A percentile compares a stretch with the other conserved stretches of the same genome.
phyloP scores from a whole-genome alignment of 176 grass and related monocot species.

The Guadua angustifolia region DNA sequence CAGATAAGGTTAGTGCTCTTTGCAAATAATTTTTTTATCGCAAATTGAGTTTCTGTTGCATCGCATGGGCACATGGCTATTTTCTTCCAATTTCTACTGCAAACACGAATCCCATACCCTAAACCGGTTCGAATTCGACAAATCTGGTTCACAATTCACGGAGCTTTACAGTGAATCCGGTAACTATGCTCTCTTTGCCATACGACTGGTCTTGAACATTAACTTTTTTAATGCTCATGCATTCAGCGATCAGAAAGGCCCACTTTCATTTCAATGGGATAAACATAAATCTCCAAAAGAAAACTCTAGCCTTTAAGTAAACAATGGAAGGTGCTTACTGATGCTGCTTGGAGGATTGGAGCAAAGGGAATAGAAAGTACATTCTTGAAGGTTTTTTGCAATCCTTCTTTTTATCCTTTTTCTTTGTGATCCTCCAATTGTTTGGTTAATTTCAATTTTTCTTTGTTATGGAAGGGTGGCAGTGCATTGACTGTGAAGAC shows the following conservation, averaged over 20 bases:
- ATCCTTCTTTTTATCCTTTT: neutral
- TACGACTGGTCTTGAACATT: constrained; percentile 5
- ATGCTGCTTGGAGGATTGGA: constrained; percentile 70
- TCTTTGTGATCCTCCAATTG: constrained; percentile 24
- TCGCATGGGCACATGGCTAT: too few species aligned
- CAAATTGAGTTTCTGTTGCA: too few species aligned
- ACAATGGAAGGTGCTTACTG: constrained; percentile 68
- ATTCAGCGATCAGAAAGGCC: constrained; percentile 46
- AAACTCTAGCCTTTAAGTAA: constrained; percentile 64
- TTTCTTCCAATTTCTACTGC: too few species aligned
- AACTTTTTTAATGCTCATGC: neutral
- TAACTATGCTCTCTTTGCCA: neutral
- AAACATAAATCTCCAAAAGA: constrained; percentile 56
- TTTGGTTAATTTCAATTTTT: constrained; percentile 34
- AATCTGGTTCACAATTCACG: too few species aligned
- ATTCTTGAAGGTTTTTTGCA: constrained; percentile 74
- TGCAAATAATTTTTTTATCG: too few species aligned
- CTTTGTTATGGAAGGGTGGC: constrained; percentile 64
- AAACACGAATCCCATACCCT: too few species aligned
- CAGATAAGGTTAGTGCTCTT: too few species aligned
- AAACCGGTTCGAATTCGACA: too few species aligned
- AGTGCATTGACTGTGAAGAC: constrained; percentile 79
- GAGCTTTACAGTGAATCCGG: too few species aligned
- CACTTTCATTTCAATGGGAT: constrained; percentile 63
- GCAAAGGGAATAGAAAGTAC: constrained; percentile 72